These are phyloP conservation scores for Nemania serpens DNA, from an alignment of 2,329 filamentous ascomycete genomes.

Conservation along the genomic window DNA sequence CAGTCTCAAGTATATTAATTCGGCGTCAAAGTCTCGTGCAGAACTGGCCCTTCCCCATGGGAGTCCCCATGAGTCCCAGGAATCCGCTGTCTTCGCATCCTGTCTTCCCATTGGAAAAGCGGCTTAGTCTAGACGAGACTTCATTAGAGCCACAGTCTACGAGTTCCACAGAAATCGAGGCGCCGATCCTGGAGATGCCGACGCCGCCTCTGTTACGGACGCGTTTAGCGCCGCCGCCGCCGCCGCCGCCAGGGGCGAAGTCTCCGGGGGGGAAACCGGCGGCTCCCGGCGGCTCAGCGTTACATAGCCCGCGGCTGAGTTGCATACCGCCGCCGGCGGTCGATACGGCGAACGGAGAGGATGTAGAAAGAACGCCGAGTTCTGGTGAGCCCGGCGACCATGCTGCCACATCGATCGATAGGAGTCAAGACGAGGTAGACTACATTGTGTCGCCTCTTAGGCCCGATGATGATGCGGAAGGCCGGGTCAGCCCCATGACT, in stretches of 20 bases:
- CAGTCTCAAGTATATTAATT: constrained; percentile 10
- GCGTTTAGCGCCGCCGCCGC: constrained; percentile 16
- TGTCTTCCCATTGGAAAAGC: constrained; percentile 29
- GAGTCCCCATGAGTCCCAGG: constrained; percentile 5
- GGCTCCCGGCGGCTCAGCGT: constrained; percentile 10
- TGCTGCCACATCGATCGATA: neutral
- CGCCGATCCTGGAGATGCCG: constrained; percentile 18
- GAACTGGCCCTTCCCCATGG: constrained; percentile 36
- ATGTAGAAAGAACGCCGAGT: constrained; percentile 9
- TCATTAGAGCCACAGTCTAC: neutral
- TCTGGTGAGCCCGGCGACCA: neutral
- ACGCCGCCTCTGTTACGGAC: constrained; percentile 22
- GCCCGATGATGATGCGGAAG: constrained; percentile 9
- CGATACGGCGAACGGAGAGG: constrained; percentile 31
- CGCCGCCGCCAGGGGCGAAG: neutral
- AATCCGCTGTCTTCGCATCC: constrained; percentile 38
- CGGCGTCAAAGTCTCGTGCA: constrained; percentile 30
- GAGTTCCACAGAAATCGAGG: neutral
- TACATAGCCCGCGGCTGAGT: constrained; percentile 34
- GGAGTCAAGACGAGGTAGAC: neutral
- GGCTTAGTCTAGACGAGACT: constrained; percentile 16
- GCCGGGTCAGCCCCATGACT: constrained; percentile 19
- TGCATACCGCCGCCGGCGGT: constrained; percentile 37
- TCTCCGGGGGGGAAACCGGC: neutral
- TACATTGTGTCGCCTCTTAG: constrained; percentile 33